Evolutionary conservation across 2,329 filamentous ascomycete species (phyloP).

Genomic region (Claviceps paspali): DNA sequence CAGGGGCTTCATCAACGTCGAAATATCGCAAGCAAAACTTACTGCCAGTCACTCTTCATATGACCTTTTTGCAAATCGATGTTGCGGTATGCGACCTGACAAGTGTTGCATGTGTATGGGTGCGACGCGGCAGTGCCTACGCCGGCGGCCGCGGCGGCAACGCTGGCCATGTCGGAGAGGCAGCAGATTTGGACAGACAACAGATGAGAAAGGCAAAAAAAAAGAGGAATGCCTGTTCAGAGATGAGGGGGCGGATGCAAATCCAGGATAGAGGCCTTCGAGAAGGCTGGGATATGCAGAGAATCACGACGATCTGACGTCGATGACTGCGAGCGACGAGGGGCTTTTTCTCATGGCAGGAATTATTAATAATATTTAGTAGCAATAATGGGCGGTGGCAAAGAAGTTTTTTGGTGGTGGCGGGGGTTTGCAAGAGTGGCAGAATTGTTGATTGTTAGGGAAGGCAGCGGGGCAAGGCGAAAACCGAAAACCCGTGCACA

Average conservation of each 20-base stretch:
- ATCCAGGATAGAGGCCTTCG: no score
- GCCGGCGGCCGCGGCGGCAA: slow-evolving; percentile 16
- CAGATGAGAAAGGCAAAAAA: no score
- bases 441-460: not conserved
- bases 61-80: slow-evolving; percentile 86
- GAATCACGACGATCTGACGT: not conserved
- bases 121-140: slow-evolving; percentile 39
- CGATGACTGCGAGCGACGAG: not conserved
- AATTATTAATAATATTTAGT: slow-evolving; percentile 11
- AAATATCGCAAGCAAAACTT: slow-evolving; percentile 30
- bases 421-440: slow-evolving; percentile 7
- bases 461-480: not conserved
- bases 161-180: slow-evolving; percentile 29
- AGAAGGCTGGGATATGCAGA: no score
- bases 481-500: not conserved
- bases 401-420: slow-evolving; percentile 14
- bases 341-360: slow-evolving; percentile 2
- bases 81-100: slow-evolving; percentile 89
- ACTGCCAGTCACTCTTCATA: slow-evolving; percentile 99
- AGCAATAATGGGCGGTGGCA: no score
- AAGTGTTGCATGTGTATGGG: slow-evolving; percentile 96
- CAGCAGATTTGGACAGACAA: not conserved
- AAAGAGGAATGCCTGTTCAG: not conserved
- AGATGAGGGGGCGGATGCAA: no score
- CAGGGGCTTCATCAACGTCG: not conserved